phyloP scores from a whole-genome alignment of 495 filamentous ascomycete species.

The Baudoinia panamericana region DNA sequence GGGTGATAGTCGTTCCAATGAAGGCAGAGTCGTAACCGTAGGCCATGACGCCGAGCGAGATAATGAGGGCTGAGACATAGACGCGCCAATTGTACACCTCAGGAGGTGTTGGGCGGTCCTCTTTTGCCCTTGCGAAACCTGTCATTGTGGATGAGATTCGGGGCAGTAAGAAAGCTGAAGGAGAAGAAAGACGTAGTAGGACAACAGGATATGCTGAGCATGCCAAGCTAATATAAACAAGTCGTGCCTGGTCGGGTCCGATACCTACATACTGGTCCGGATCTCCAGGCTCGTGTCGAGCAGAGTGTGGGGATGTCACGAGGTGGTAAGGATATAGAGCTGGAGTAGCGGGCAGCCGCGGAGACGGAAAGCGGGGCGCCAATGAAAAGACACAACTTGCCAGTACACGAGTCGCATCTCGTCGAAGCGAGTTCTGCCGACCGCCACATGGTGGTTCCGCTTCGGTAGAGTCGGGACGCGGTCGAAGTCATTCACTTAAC shows the following conservation, averaged over 20 bases:
- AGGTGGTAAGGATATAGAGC: too few relatives aligned
- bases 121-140: slow-evolving; percentile 25
- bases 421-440: too few relatives aligned
- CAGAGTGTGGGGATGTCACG: too few relatives aligned
- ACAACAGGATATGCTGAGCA: not conserved
- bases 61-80: slow-evolving; percentile 20
- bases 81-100: slow-evolving; percentile 28
- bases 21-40: slow-evolving; percentile 26
- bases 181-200: not conserved
- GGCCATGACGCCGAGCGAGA: slow-evolving; percentile 22
- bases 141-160: slow-evolving; percentile 14
- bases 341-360: too few relatives aligned
- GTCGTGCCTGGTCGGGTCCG: not conserved
- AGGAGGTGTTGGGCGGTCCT: slow-evolving; percentile 27
- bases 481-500: too few relatives aligned
- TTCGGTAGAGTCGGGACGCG: too few relatives aligned
- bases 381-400: too few relatives aligned
- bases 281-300: too few relatives aligned
- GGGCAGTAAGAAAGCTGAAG: not conserved
- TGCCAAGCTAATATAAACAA: not conserved
- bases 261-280: too few relatives aligned
- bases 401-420: too few relatives aligned
- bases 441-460: too few relatives aligned
- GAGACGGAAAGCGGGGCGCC: too few relatives aligned
- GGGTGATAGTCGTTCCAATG: slow-evolving; percentile 26